Percentiles rank a stretch among this genome's conserved stretches.
These are phyloP conservation scores for Lachnellula suecica DNA, from an alignment of 2,329 filamentous ascomycete species.

Conservation along the genomic window DNA sequence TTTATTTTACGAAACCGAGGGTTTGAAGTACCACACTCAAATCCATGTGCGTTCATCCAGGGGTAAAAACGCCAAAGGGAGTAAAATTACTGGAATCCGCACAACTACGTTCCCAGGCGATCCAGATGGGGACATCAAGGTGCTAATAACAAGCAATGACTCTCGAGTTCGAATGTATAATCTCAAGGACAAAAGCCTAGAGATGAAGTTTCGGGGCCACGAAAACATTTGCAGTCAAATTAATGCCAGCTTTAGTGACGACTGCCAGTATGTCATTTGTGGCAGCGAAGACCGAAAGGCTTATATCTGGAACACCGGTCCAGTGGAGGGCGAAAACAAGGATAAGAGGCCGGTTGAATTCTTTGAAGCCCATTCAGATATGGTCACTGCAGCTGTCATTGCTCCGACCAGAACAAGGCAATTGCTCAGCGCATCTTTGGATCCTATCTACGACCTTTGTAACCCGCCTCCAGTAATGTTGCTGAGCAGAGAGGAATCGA, in stretches of 20 bases:
- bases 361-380: slow-evolving; percentile 86
- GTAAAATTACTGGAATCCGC: slow-evolving; percentile 95
- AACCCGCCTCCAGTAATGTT: slow-evolving; percentile 90
- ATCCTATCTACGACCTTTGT: slow-evolving; percentile 94
- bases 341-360: slow-evolving; percentile 84
- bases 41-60: slow-evolving; percentile 91
- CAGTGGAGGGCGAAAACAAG: slow-evolving; percentile 51
- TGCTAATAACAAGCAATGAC: slow-evolving; percentile 93
- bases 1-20: slow-evolving; percentile 90
- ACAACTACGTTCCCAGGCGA: slow-evolving; percentile 61
- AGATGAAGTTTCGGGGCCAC: slow-evolving; percentile 88
- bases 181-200: slow-evolving; percentile 77
- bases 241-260: slow-evolving; percentile 82
- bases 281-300: slow-evolving; percentile 89
- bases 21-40: slow-evolving; percentile 78
- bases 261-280: slow-evolving; percentile 82
- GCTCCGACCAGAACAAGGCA: slow-evolving; percentile 78
- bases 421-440: slow-evolving; percentile 72
- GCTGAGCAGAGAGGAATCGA: slow-evolving; percentile 68
- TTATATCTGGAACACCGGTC: slow-evolving; percentile 81
- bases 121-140: slow-evolving; percentile 64
- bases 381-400: slow-evolving; percentile 86
- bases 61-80: slow-evolving; percentile 92
- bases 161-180: slow-evolving; percentile 90
- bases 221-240: slow-evolving; percentile 91